These are phyloP conservation scores for Spathaspora girioi DNA, from an alignment of 805 yeast genomes.

Conservation along the genomic window DNA sequence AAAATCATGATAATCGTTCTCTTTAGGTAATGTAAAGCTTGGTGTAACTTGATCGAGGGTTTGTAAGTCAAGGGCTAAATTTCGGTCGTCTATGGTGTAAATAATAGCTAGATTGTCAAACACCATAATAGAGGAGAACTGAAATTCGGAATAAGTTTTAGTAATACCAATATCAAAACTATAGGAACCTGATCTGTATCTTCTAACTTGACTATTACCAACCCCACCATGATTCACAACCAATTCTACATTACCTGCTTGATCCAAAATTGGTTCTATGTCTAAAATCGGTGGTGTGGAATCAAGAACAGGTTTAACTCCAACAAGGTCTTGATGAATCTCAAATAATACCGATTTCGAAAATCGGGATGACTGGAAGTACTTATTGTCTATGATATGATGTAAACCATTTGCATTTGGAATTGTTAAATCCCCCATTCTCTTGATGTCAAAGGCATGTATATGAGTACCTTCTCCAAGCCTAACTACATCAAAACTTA, in stretches of 20 bases:
- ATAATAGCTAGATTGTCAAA: background rate
- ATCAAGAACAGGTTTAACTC: background rate
- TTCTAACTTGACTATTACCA: background rate
- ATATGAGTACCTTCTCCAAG: background rate
- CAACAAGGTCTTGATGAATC: background rate
- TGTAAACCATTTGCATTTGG: conserved; percentile 3
- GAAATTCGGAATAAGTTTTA: background rate
- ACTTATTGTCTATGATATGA: conserved; percentile 3
- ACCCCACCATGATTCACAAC: conserved; percentile 7
- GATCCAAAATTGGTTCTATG: background rate
- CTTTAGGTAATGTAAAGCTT: background rate
- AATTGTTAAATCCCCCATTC: conserved; percentile 1
- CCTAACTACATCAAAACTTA: background rate
- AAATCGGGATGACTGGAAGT: conserved; percentile 5
- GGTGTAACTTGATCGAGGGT: background rate
- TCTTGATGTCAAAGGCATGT: background rate
- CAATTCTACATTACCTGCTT: background rate
- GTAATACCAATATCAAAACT: background rate
- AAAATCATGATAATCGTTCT: background rate
- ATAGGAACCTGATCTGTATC: background rate
- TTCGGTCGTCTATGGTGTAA: background rate
- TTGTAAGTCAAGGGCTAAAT: background rate
- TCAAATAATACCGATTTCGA: conserved; percentile 6
- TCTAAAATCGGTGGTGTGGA: conserved; percentile 7
- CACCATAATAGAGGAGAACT: background rate